These are phyloP conservation scores for Crithidia bombi DNA, from an alignment of 208 protist genomes.

Conservation along the genomic window DNA sequence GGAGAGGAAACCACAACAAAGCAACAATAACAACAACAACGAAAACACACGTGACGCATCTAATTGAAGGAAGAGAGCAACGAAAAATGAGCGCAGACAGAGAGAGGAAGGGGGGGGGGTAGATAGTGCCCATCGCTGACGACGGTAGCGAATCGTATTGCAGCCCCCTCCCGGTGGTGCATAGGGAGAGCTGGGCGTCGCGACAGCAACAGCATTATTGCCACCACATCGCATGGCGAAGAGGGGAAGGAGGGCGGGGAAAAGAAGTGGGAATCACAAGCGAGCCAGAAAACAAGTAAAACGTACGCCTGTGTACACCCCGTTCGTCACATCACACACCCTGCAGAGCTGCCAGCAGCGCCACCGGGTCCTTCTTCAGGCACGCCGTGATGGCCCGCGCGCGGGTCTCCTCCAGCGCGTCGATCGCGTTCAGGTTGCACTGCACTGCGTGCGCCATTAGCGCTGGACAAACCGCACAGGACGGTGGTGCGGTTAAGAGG, in stretches of 20 bases:
- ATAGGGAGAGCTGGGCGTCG: too few species aligned
- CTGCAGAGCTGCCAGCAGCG: constrained; percentile 50
- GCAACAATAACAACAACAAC: not conserved
- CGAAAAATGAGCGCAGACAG: too few species aligned
- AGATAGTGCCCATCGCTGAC: too few species aligned
- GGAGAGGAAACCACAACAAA: not conserved
- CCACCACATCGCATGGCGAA: too few species aligned
- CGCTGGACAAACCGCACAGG: constrained; percentile 45
- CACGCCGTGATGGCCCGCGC: constrained; percentile 58
- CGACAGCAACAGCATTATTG: too few species aligned
- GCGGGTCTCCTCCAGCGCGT: constrained; percentile 41
- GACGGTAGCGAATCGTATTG: too few species aligned
- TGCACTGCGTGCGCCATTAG: constrained; percentile 49
- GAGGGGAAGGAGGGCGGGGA: too few species aligned
- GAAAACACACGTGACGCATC: not conserved
- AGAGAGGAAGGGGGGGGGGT: too few species aligned
- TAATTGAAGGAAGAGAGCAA: too few species aligned
- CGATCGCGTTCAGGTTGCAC: constrained; percentile 50
- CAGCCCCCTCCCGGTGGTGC: too few species aligned
- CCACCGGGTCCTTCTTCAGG: constrained; percentile 45
- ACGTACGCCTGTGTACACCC: not conserved
- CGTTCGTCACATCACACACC: constrained; percentile 28
- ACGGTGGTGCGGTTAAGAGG: not conserved
- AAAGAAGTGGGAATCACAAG: not conserved
- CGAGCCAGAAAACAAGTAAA: constrained; percentile 1